These are phyloP conservation scores for Penicillium psychrofluorescens DNA, from an alignment of 495 filamentous ascomycete genomes.

Conservation along the genomic window DNA sequence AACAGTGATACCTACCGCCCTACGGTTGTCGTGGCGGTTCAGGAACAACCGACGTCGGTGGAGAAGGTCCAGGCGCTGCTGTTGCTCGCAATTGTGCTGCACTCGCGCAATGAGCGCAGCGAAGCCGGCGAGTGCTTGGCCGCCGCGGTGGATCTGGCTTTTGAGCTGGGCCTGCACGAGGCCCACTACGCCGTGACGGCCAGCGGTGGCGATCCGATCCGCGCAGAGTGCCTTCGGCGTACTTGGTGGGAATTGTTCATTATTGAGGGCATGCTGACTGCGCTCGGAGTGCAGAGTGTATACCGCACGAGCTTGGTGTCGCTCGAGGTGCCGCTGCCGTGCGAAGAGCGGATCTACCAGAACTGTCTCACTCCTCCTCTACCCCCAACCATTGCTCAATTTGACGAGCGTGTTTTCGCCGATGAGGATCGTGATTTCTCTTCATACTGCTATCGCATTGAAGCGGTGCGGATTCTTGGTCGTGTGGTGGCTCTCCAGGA, in stretches of 20 bases:
- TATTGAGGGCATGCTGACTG: constrained; percentile 55
- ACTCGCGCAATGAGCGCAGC: constrained; percentile 63
- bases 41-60: constrained; percentile 23
- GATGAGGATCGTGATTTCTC: constrained; percentile 42
- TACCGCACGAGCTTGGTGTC: constrained; percentile 30
- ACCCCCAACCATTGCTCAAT: constrained; percentile 34
- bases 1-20: constrained; percentile 35
- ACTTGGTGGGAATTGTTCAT: constrained; percentile 93
- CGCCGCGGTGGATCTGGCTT: constrained; percentile 59
- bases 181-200: constrained; percentile 38
- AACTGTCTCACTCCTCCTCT: constrained; percentile 31
- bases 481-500: constrained; percentile 52
- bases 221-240: constrained; percentile 71
- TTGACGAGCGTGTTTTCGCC: constrained; percentile 37
- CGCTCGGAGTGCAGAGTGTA: constrained; percentile 29
- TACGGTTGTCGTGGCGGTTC: constrained; percentile 25
- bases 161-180: constrained; percentile 70
- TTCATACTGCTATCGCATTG: constrained; percentile 42
- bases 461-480: constrained; percentile 66
- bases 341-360: constrained; percentile 42
- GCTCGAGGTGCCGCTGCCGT: constrained; percentile 34
- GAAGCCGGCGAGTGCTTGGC: constrained; percentile 59
- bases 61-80: constrained; percentile 68
- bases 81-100: constrained; percentile 68
- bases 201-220: constrained; percentile 42